A percentile compares a stretch with the other conserved stretches of the same genome.
phyloP scores from a whole-genome alignment of 1,284 basidiomycete genomes.

The Heterobasidion occidentale region DNA sequence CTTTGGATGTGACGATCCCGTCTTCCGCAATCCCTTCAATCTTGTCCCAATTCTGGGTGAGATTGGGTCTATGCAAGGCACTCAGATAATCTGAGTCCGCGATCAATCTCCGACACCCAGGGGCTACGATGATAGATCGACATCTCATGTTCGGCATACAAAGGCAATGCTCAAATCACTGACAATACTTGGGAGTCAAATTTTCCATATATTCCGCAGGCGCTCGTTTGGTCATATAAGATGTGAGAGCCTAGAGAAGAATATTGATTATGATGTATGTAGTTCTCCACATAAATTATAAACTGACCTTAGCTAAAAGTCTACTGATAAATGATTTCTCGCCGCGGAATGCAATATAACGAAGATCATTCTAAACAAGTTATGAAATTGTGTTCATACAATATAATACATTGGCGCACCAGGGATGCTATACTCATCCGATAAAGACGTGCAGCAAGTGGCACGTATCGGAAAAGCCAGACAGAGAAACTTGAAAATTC shows the following conservation, averaged over 20 bases:
- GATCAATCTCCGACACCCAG: constrained; percentile 30
- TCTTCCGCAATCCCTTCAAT: constrained; percentile 28
- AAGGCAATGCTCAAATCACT: constrained; percentile 6
- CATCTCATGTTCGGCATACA: not conserved
- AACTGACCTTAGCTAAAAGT: not conserved
- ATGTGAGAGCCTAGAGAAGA: constrained; percentile 14
- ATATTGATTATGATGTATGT: not conserved
- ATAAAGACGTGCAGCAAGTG: constrained; percentile 27
- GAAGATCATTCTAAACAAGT: constrained; percentile 1
- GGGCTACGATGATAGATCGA: constrained; percentile 14
- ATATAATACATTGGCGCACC: constrained; percentile 15
- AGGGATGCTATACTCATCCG: constrained; percentile 24
- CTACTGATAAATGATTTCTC: constrained; percentile 2
- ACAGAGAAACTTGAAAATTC: constrained; percentile 12
- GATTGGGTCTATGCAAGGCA: constrained; percentile 31
- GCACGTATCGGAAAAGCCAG: constrained; percentile 32
- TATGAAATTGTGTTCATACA: too few species aligned
- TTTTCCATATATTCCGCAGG: constrained; percentile 31
- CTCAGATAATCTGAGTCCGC: constrained; percentile 31
- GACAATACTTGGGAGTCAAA: constrained; percentile 36
- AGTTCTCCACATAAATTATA: not conserved
- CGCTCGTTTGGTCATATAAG: constrained; percentile 26
- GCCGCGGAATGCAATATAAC: constrained; percentile 1
- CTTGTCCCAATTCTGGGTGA: constrained; percentile 29
- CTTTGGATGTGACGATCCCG: constrained; percentile 29